Base-by-base conservation (phyloP, 139 green algal species). In the Chlamydomonas sp. region DNA sequence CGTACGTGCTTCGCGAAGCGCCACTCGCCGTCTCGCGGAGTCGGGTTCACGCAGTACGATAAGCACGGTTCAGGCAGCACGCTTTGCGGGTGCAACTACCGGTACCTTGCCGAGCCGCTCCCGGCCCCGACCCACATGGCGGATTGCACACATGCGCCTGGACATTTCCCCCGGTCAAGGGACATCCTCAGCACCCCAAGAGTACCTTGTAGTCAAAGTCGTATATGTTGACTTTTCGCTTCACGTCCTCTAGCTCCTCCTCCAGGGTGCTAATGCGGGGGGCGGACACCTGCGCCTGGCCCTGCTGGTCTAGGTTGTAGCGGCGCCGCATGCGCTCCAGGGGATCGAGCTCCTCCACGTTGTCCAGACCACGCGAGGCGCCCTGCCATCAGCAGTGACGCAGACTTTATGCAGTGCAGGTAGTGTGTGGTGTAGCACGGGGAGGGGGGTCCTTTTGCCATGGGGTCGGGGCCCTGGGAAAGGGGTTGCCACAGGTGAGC, bases 291-390 rank as follows among this genome's bases (percentile, higher is more conserved):
- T 84, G 7, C 18, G 15, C 8, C 79, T 84, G 10, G 75, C 10
- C 17, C n/a, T 10, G n/a, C 17, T 16, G 18, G 62, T 60, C n/a
- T 16, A 92, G 62, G n/a, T 77, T 77, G 71, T 92, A 92, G 60
- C 79, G 72, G 16, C 63, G 73, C 8, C 87, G 78, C 90, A 93
- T 93, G 73, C 84, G 86, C 83, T 93, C 90, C 18, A 93, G 67
- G 18, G 90, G 90, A n/a, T 93, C 90, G 74, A 91, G 72, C 83
- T 93, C 90, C 79, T 93, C 90, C 5, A 93, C 83, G 15, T 69
- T 17, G 58, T 93, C 90, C 61, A 93, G 63, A 12, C 90, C 90
- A 12, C 72, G 83, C 5, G 78, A 90, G 1, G 83, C 86, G 31
- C 31, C 31, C 31, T 49, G 31, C 31, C 31, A 57, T 16, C 69